These are phyloP conservation scores for Annulohypoxylon bovei DNA, from an alignment of 495 filamentous ascomycete species.

Conservation along the genomic window DNA sequence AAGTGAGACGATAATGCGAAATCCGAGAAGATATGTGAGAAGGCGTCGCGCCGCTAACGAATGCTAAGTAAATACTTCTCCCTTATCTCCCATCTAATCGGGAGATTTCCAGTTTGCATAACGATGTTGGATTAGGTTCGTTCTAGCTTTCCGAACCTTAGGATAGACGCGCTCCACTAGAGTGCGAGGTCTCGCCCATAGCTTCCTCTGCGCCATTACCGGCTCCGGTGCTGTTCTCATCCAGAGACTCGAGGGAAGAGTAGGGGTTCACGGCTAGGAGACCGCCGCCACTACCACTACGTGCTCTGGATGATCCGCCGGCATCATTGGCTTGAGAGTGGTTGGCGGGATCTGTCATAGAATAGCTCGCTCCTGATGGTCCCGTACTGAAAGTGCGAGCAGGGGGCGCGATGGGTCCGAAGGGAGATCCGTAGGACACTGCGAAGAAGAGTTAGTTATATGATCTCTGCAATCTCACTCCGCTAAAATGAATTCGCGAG, in stretches of 20 bases:
- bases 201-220: neutral
- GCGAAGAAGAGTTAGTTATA: slow-evolving; percentile 5
- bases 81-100: neutral
- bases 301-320: neutral
- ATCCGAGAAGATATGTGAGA: neutral
- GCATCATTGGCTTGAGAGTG: neutral
- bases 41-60: neutral
- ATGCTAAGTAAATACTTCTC: neutral
- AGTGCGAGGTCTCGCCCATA: neutral
- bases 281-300: neutral
- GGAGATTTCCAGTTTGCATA: neutral
- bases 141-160: neutral
- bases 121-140: neutral
- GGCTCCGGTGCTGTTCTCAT: neutral
- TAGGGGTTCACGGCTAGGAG: slow-evolving; percentile 23
- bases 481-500: neutral
- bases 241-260: slow-evolving; percentile 28
- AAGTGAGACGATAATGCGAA: neutral
- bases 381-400: slow-evolving; percentile 5
- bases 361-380: neutral
- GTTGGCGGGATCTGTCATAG: neutral
- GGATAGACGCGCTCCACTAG: slow-evolving; percentile 23
- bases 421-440: slow-evolving; percentile 35
- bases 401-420: slow-evolving; percentile 40
- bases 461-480: neutral